Percentiles rank a stretch among this genome's conserved stretches.
phyloP scores from a whole-genome alignment of 345 rosid species.

The Aethionema arabicum region DNA sequence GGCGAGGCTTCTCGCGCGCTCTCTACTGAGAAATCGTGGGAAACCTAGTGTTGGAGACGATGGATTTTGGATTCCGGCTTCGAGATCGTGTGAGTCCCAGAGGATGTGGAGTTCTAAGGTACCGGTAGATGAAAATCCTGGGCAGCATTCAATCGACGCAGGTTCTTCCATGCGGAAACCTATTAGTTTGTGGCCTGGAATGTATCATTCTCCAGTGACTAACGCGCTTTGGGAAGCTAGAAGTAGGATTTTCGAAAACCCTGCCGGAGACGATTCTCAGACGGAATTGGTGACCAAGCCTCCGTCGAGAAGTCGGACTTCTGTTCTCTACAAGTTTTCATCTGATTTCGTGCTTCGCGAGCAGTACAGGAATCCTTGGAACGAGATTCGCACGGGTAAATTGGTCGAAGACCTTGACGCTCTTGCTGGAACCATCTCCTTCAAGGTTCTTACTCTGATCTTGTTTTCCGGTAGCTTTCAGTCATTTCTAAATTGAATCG shows the following conservation, averaged over 20 bases:
- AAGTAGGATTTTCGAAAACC: constrained; percentile 54
- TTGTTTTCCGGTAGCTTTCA: not conserved
- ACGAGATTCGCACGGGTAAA: constrained; percentile 75
- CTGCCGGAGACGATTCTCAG: constrained; percentile 31
- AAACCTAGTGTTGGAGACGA: not conserved
- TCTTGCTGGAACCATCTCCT: constrained; percentile 85
- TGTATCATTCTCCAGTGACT: constrained; percentile 91
- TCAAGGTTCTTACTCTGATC: constrained; percentile 48
- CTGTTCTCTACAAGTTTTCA: constrained; percentile 64
- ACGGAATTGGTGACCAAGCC: constrained; percentile 43
- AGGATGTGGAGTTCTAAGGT: constrained; percentile 23
- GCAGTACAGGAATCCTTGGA: constrained; percentile 92
- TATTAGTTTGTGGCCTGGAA: constrained; percentile 90
- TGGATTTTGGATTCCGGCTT: constrained; percentile 16
- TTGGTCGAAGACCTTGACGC: constrained; percentile 94
- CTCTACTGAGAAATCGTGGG: constrained; percentile 29
- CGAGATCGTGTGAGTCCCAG: constrained; percentile 17
- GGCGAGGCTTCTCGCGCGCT: constrained; percentile 18
- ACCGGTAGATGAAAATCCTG: not conserved
- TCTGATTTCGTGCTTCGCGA: constrained; percentile 69
- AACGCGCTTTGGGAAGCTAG: constrained; percentile 95
- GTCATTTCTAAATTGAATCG: not conserved
- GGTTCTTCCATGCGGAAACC: constrained; percentile 81
- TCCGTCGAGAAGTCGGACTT: constrained; percentile 76
- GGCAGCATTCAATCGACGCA: constrained; percentile 58